Evolutionary conservation across 768 basidiomycete genomes (phyloP).

Genomic region (Lentinula aciculospora): DNA sequence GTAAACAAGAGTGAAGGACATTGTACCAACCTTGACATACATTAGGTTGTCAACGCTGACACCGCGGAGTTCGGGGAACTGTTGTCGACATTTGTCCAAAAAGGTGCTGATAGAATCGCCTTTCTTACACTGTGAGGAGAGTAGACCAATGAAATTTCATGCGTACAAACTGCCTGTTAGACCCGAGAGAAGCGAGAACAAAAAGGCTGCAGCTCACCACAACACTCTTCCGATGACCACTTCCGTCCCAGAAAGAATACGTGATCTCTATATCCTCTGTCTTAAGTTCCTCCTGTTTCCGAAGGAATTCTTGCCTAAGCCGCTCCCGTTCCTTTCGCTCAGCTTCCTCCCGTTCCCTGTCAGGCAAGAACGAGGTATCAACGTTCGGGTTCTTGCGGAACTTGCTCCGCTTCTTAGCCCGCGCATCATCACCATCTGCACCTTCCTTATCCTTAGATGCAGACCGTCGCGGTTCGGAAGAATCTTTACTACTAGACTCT

Average conservation of each 20-base stretch:
- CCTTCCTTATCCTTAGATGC: conserved; percentile 32
- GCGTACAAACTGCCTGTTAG: neutral
- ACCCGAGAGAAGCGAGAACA: neutral
- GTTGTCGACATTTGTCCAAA: conserved; percentile 87
- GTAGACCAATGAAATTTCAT: neutral
- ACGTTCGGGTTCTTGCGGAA: conserved; percentile 94
- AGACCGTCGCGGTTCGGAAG: conserved; percentile 19
- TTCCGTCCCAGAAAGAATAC: conserved; percentile 98
- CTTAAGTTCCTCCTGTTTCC: conserved; percentile 55
- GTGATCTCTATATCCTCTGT: conserved; percentile 81
- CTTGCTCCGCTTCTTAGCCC: conserved; percentile 63
- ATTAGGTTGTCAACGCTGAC: conserved; percentile 94
- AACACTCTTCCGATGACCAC: conserved; percentile 91
- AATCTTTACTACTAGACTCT: conserved; percentile 20
- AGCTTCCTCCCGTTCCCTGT: conserved; percentile 92
- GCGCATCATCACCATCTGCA: conserved; percentile 29
- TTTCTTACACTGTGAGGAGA: conserved; percentile 79
- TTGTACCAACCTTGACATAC: conserved; percentile 82
- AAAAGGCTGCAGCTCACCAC: conserved; percentile 47
- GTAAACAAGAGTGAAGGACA: neutral
- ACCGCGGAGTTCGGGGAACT: conserved; percentile 88
- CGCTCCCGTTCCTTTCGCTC: conserved; percentile 88
- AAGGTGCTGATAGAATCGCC: conserved; percentile 86
- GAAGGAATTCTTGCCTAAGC: conserved; percentile 88
- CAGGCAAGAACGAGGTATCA: conserved; percentile 96